phyloP scores from a whole-genome alignment of 2,329 filamentous ascomycete genomes.

The Claviceps humidiphila region DNA sequence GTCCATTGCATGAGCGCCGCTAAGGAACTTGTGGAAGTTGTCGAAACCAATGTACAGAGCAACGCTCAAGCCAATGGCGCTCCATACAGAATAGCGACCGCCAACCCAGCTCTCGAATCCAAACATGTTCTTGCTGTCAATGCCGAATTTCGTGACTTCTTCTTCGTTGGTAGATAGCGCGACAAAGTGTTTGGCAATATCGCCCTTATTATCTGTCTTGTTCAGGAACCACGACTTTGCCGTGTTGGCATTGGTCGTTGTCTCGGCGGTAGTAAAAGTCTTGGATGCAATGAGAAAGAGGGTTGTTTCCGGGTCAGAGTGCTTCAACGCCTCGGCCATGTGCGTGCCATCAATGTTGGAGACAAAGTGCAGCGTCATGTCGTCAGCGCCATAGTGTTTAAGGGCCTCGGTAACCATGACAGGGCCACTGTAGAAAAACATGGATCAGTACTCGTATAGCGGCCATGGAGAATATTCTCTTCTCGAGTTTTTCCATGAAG shows the following conservation, averaged over 20 bases:
- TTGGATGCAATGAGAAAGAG: slow-evolving; percentile 97
- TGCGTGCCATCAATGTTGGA: slow-evolving; percentile 99
- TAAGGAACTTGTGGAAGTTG: slow-evolving; percentile 94
- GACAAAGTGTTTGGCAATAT: slow-evolving; percentile 98
- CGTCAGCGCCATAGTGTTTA: slow-evolving; percentile 80
- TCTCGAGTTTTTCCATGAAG: background rate
- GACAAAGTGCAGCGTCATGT: slow-evolving; percentile 89
- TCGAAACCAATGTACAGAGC: slow-evolving; percentile 91
- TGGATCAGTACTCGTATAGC: background rate
- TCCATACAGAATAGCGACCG: slow-evolving; percentile 97
- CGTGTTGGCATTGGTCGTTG: slow-evolving; percentile 89
- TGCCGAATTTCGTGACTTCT: slow-evolving; percentile 97
- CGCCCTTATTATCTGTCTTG: slow-evolving; percentile 58
- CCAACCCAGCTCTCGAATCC: slow-evolving; percentile 98
- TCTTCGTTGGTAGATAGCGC: slow-evolving; percentile 90
- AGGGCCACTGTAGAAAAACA: slow-evolving; percentile 50
- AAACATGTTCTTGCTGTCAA: slow-evolving; percentile 99
- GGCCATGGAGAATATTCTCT: no score
- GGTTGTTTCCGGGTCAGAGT: slow-evolving; percentile 92
- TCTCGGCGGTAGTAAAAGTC: slow-evolving; percentile 98
- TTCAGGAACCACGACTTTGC: slow-evolving; percentile 96
- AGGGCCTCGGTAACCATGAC: slow-evolving; percentile 98
- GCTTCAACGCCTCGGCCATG: slow-evolving; percentile 80
- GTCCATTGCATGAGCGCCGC: slow-evolving; percentile 94
- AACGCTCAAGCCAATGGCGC: slow-evolving; percentile 90